Evolutionary conservation across 148 eudicot genomes (phyloP), one percentile per base, ranked within the genome.

Genomic region (Pouteria glomerata): DNA sequence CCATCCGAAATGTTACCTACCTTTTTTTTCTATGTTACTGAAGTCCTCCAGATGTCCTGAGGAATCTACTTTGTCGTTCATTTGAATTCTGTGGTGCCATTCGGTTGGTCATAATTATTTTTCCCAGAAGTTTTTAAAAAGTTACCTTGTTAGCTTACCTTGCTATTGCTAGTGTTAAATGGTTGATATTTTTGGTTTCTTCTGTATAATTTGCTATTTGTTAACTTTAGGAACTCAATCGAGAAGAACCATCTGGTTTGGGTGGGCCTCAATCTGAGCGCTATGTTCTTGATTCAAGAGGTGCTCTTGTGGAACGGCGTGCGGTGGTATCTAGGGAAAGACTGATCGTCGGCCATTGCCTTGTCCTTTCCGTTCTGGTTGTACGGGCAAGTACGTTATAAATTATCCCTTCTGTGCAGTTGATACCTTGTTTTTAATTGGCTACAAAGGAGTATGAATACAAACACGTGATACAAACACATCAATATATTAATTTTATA

Each of bases 301-400:
- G 99, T 63, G 92, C 97, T 70, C 63, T 88, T 60, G 97, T 92
- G 73, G 97, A 96, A 82, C 86, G 99, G 47, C 79, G 83, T 83
- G 96, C 96, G 64, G 99, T 96, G 51, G 90, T 96, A 59, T 81
- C 74, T 70, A 87, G 97, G 85, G 99, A 92, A 84, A 85, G 96
- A 75, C 97, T 88, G 66, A 84, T 90, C 41, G 87, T 96, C 74
- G 89, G 92, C 73, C 99, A 96, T 66, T 96, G 97, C 84, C 96
- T 95, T 80, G 96, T 90, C 24, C 83, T 96, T 71, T 96, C 96
- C 76, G 79, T 87, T 79, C 76, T 96, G 81, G 90, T 96, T 78
- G 96, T 86, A 31, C 85, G 96, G 56, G 71, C 97, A 79, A 87
- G 99, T 94, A 94, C 83, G 96, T 70, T 73, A 45, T 56, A 41